Conservation (phyloP, 2,329 filamentous ascomycete species). For the Diaporthe citrichinensis region DNA sequence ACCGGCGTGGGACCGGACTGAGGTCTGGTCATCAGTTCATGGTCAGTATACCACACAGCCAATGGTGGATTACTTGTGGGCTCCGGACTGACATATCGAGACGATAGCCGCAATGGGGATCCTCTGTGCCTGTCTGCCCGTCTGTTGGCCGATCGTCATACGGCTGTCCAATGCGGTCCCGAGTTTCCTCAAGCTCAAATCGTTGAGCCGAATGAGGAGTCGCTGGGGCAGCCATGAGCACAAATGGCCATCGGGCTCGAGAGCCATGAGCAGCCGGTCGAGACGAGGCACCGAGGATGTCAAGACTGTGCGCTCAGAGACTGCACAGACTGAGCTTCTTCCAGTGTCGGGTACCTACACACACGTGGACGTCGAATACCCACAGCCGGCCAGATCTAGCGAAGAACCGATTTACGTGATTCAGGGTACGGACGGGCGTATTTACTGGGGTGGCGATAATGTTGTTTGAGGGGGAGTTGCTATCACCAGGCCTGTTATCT, state of each 20-base stretch:
- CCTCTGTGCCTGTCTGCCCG: constrained; percentile 26
- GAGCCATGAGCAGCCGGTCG: neutral
- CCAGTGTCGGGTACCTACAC: neutral
- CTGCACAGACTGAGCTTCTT: neutral
- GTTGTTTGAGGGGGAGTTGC: neutral
- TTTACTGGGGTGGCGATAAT: neutral
- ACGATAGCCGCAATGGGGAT: constrained; percentile 21
- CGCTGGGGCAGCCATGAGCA: neutral
- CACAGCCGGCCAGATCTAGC: neutral
- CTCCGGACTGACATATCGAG: neutral
- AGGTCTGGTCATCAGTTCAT: constrained; percentile 33
- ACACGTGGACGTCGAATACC: neutral
- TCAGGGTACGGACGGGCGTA: neutral
- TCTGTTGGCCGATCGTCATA: constrained; percentile 32
- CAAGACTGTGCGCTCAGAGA: neutral
- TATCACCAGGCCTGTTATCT: neutral
- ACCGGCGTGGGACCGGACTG: constrained; percentile 28
- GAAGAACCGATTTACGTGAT: neutral
- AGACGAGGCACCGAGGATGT: neutral
- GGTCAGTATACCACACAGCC: neutral
- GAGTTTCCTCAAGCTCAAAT: neutral
- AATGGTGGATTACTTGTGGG: neutral
- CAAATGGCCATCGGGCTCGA: neutral
- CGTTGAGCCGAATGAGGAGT: neutral
- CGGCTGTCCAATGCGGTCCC: neutral